Percentiles rank a stretch among this genome's conserved stretches.
Conservation (phyloP, 768 basidiomycete species). For the Lyophyllum atratum region DNA sequence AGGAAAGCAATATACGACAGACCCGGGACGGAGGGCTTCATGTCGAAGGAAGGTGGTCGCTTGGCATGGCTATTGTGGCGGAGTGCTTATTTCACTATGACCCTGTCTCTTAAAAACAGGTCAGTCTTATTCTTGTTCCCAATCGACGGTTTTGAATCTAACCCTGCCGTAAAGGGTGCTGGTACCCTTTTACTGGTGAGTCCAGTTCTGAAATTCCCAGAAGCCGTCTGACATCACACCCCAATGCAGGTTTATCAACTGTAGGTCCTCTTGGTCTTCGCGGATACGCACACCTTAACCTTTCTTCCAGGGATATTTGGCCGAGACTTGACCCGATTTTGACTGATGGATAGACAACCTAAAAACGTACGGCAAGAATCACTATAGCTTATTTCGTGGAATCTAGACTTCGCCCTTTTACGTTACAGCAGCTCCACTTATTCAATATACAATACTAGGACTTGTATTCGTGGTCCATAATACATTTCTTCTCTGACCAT, state of each 20-base stretch:
- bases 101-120: conserved; percentile 73
- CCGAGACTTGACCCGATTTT: conserved; percentile 72
- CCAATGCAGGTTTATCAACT: conserved; percentile 12
- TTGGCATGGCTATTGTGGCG: conserved; percentile 82
- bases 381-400: background rate
- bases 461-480: too few relatives aligned
- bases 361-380: background rate
- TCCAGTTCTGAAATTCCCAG: too few relatives aligned
- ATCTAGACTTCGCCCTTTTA: background rate
- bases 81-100: conserved; percentile 80
- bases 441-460: background rate
- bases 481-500: too few relatives aligned
- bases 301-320: conserved; percentile 13
- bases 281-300: background rate
- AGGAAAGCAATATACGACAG: conserved; percentile 83
- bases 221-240: background rate
- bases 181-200: conserved; percentile 16
- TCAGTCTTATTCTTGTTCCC: conserved; percentile 28
- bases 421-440: background rate
- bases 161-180: conserved; percentile 4
- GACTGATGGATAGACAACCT: conserved; percentile 13
- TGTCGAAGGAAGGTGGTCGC: conserved; percentile 64
- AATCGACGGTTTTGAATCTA: background rate
- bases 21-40: conserved; percentile 47
- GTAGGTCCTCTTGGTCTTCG: background rate